Evolutionary conservation across 2,329 filamentous ascomycete species (phyloP), one percentile per base, ranked within the genome.

Genomic region (Fusarium avenaceum): DNA sequence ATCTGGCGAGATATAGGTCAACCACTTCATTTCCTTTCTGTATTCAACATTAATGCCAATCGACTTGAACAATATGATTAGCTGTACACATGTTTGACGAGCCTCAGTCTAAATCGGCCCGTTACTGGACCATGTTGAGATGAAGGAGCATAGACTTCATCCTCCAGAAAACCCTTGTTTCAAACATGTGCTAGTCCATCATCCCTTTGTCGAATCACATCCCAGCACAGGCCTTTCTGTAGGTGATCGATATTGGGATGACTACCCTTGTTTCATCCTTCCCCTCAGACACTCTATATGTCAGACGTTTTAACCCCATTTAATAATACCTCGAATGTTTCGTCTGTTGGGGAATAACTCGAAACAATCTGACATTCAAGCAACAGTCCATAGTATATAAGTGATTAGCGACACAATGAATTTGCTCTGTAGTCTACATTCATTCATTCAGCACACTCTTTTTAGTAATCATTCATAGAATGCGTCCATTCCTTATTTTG

Each of bases 401-500:
- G 39, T 35, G 17, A 17, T 1, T 15, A 30, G 17, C 15, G 44
- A 44, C 70, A 2, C 0, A 11, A 35, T 49, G 20, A 17, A 4
- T 17, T 2, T 19, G 2, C 14, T 52, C 32, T n/a, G 26, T 44
- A 54, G 38, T 32, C 11, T 11, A 30, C 11, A 30, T 30, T 10
- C 9, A 30, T 30, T 30, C 28, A 30, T 30, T 30, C 28, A 24
- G 19, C 60, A 57, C 57, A 39, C 45, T 51, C 53, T 30, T 68
- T 70, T 51, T 42, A 10, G 26, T 42, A 22, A 51, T 60, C 44
- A 52, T 59, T 57, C 40, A 53, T 50, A 70, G 59, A 51, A 73
- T 73, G 71, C 69, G 71, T 71, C 65, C 71, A 42, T 65, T 73
- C 4, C 15, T 71, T 71, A 52, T 68, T 15, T 24, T 76, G 8